Evolutionary conservation across 495 filamentous ascomycete species (phyloP).

Genomic region (Barbatosphaeria neglecta): DNA sequence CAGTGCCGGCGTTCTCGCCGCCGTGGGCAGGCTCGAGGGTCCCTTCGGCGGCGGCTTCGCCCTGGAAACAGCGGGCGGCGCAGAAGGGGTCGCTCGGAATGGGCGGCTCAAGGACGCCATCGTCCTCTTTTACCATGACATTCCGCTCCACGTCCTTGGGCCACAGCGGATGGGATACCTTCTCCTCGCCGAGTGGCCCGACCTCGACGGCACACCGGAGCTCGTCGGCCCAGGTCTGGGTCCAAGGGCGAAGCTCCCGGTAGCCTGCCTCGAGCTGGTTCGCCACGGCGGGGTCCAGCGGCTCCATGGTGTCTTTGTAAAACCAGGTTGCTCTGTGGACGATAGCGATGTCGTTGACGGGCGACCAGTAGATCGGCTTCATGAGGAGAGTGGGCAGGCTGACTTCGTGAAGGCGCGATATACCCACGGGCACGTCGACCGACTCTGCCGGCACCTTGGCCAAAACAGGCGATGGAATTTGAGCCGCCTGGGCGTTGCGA

Average conservation of each 20-base stretch:
- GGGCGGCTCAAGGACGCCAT: conserved; percentile 25
- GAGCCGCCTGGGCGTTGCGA: neutral
- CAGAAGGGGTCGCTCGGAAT: conserved; percentile 44
- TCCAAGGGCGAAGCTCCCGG: conserved; percentile 75
- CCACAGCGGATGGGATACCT: conserved; percentile 75
- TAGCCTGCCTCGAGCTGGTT: conserved; percentile 89
- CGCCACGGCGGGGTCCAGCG: conserved; percentile 76
- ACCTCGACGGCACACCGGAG: conserved; percentile 83
- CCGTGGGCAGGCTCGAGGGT: conserved; percentile 27
- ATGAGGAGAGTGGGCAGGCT: conserved; percentile 54
- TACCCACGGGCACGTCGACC: conserved; percentile 56
- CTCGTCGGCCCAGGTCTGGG: conserved; percentile 87
- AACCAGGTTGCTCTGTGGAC: conserved; percentile 93
- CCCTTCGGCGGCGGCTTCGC: conserved; percentile 44
- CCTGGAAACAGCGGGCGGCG: conserved; percentile 40
- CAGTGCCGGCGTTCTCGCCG: conserved; percentile 20
- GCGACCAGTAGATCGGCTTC: conserved; percentile 97
- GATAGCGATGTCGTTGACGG: conserved; percentile 76
- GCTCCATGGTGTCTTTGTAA: conserved; percentile 84
- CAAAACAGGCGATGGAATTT: neutral
- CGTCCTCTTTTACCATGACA: conserved; percentile 19
- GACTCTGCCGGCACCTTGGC: conserved; percentile 9
- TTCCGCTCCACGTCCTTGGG: conserved; percentile 40
- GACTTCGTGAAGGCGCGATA: conserved; percentile 58
- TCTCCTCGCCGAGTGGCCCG: conserved; percentile 80